Conservation (phyloP, 2,329 filamentous ascomycete genomes). For the Nemania sp. region DNA sequence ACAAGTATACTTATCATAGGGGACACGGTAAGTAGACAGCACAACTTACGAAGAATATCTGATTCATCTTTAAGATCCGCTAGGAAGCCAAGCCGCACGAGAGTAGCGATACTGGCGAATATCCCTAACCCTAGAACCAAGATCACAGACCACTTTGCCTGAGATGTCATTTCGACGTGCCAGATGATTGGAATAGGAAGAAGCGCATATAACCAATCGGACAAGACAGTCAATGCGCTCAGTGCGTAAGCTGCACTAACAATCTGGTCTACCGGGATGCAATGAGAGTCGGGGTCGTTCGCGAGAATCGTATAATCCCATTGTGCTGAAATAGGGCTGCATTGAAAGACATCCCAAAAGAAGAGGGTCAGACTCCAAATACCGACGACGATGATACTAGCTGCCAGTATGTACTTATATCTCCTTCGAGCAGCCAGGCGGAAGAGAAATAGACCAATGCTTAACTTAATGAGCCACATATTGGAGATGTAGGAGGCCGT, state of each 20-base stretch:
- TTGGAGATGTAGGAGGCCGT: conserved; percentile 54
- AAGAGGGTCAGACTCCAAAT: conserved; percentile 53
- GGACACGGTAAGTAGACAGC: background rate
- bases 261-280: conserved; percentile 49
- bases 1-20: background rate
- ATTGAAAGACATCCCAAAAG: conserved; percentile 54
- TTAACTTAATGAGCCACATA: conserved; percentile 62
- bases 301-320: conserved; percentile 55
- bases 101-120: conserved; percentile 58
- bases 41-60: conserved; percentile 53
- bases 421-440: conserved; percentile 49
- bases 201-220: conserved; percentile 60
- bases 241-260: conserved; percentile 55
- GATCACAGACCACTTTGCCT: conserved; percentile 56
- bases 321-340: conserved; percentile 52
- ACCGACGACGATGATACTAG: conserved; percentile 50
- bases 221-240: conserved; percentile 55
- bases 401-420: conserved; percentile 53
- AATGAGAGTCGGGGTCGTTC: conserved; percentile 41
- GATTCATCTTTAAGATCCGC: conserved; percentile 47
- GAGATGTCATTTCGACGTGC: conserved; percentile 56
- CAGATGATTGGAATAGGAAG: conserved; percentile 59
- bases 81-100: conserved; percentile 55
- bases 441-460: conserved; percentile 57
- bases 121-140: conserved; percentile 54